These are phyloP conservation scores for Celoporthe dispersa DNA, from an alignment of 2,329 filamentous ascomycete species.

Conservation along the genomic window DNA sequence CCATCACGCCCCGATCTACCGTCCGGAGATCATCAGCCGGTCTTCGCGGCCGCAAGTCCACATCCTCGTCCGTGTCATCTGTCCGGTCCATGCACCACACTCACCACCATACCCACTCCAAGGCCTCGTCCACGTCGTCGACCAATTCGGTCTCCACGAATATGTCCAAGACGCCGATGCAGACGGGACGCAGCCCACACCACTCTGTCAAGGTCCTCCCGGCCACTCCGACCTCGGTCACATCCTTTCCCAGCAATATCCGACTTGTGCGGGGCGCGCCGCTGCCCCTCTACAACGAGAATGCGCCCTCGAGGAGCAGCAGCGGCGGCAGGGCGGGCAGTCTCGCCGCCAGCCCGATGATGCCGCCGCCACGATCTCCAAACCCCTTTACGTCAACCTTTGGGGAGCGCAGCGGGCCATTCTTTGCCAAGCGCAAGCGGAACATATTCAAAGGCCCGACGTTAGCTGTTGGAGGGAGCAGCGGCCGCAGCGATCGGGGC, in stretches of 20 bases:
- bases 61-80: slow-evolving; percentile 91
- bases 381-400: slow-evolving; percentile 57
- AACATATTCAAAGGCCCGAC: slow-evolving; percentile 83
- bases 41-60: slow-evolving; percentile 89
- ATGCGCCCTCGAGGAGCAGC: slow-evolving; percentile 46
- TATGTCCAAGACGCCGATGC: slow-evolving; percentile 68
- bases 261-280: slow-evolving; percentile 72
- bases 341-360: slow-evolving; percentile 34
- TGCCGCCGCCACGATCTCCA: slow-evolving; percentile 52
- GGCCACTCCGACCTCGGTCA: slow-evolving; percentile 74
- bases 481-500: slow-evolving; percentile 42
- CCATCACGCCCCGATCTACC: slow-evolving; percentile 84
- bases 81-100: slow-evolving; percentile 84
- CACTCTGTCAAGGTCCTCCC: slow-evolving; percentile 94
- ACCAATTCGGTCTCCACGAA: slow-evolving; percentile 72
- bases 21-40: slow-evolving; percentile 83
- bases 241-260: slow-evolving; percentile 80
- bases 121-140: slow-evolving; percentile 90
- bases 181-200: slow-evolving; percentile 75
- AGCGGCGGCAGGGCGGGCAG: slow-evolving; percentile 36
- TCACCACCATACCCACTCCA: slow-evolving; percentile 80
- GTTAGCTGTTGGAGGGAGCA: slow-evolving; percentile 55
- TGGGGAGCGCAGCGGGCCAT: slow-evolving; percentile 45
- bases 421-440: slow-evolving; percentile 82
- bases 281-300: slow-evolving; percentile 61